Conservation (phyloP, 768 basidiomycete species). For the Hypholoma fasciculare region DNA sequence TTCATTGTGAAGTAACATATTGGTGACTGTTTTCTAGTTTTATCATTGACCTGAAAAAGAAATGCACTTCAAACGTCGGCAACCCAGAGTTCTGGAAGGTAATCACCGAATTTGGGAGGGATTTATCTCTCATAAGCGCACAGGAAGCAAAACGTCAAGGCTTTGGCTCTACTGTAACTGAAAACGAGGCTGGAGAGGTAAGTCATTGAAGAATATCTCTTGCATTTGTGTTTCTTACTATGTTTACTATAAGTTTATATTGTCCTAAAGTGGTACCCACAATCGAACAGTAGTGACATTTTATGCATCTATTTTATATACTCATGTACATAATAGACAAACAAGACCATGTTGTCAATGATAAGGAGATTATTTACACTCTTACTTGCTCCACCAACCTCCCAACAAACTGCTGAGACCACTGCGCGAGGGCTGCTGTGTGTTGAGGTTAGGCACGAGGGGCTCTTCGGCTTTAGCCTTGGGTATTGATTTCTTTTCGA, state of each 20-base stretch:
- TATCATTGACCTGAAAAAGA: conserved; percentile 54
- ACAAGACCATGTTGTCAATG: too few relatives aligned
- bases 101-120: conserved; percentile 48
- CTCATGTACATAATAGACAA: too few relatives aligned
- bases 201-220: background rate
- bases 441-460: conserved; percentile 44
- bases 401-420: conserved; percentile 71
- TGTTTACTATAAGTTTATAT: background rate
- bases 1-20: background rate
- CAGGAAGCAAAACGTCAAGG: conserved; percentile 62
- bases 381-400: conserved; percentile 74
- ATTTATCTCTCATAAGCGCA: conserved; percentile 61
- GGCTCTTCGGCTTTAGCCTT: conserved; percentile 60
- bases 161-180: conserved; percentile 56
- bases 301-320: too few relatives aligned
- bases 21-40: conserved; percentile 44
- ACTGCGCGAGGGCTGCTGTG: conserved; percentile 41
- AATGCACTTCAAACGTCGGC: conserved; percentile 55
- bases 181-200: conserved; percentile 56
- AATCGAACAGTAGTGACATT: too few relatives aligned
- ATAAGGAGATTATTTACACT: background rate
- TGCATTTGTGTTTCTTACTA: background rate
- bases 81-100: conserved; percentile 70
- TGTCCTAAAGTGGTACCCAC: too few relatives aligned
- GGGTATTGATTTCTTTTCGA: conserved; percentile 47